phyloP scores from a whole-genome alignment of 1,284 basidiomycete genomes.

The Agaricales sp. region DNA sequence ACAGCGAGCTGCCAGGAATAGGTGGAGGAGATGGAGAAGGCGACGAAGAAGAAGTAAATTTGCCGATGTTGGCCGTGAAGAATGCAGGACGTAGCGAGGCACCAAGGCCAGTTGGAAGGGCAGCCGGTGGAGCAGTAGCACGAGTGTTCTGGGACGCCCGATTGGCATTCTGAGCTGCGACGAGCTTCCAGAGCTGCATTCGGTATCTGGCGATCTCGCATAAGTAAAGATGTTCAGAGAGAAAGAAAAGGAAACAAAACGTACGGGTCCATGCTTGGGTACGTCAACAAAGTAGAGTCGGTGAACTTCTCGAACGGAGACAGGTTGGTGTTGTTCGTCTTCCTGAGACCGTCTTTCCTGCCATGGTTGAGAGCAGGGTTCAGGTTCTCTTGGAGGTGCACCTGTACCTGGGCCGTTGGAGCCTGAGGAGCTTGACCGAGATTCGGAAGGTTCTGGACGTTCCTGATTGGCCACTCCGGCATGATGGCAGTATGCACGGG shows the following conservation, averaged over 20 bases:
- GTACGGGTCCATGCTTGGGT: conserved; percentile 75
- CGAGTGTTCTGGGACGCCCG: neutral
- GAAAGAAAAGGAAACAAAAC: conserved; percentile 18
- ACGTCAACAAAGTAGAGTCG: conserved; percentile 69
- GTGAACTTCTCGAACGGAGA: conserved; percentile 54
- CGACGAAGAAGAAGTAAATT: conserved; percentile 8
- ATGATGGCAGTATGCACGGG: conserved; percentile 80
- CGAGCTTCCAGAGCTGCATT: conserved; percentile 82
- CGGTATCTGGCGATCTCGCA: conserved; percentile 45
- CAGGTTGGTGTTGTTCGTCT: neutral
- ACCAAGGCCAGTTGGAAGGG: conserved; percentile 37
- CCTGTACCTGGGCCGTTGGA: conserved; percentile 5
- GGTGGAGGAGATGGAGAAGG: neutral
- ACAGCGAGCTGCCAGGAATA: conserved; percentile 1
- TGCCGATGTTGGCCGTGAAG: conserved; percentile 25
- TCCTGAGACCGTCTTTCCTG: neutral
- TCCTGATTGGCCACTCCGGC: conserved; percentile 31
- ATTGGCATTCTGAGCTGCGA: conserved; percentile 40
- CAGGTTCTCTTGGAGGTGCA: conserved; percentile 65
- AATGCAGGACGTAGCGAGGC: conserved; percentile 43
- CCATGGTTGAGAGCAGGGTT: conserved; percentile 61
- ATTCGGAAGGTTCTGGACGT: conserved; percentile 2
- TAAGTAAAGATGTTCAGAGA: conserved; percentile 6
- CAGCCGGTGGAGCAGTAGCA: conserved; percentile 18
- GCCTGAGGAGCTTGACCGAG: conserved; percentile 2